These are phyloP conservation scores for Telopea speciosissima DNA, from an alignment of 177 flowering plant species.

Conservation along the genomic window DNA sequence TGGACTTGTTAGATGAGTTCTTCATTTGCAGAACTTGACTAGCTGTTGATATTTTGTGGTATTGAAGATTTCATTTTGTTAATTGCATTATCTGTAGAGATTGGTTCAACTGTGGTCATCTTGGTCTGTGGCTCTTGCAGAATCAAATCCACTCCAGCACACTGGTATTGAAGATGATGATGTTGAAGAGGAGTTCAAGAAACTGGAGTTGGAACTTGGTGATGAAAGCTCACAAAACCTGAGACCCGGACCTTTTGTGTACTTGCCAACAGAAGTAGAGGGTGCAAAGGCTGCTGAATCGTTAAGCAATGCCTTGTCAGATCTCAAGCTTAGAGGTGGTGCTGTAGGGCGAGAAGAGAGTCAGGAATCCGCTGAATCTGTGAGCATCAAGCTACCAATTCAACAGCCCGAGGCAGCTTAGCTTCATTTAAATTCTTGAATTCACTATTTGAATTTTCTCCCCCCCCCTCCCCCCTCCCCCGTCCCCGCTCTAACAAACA, in stretches of 20 bases:
- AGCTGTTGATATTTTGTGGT: not conserved
- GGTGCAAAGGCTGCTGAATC: constrained; percentile 19
- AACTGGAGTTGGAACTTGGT: constrained; percentile 53
- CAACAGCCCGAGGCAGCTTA: constrained; percentile 45
- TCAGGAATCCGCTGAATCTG: constrained; percentile 10
- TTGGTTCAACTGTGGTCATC: not conserved
- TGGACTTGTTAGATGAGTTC: not conserved
- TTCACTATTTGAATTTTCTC: not conserved
- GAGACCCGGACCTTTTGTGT: constrained; percentile 12
- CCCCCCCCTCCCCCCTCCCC: too few species aligned
- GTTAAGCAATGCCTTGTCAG: constrained; percentile 27
- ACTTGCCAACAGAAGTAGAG: constrained; percentile 13
- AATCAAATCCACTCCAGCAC: constrained; percentile 26
- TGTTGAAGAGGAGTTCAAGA: constrained; percentile 67
- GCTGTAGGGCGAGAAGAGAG: constrained; percentile 8
- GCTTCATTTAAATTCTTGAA: not conserved
- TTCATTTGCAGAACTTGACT: not conserved
- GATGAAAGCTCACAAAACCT: constrained; percentile 16
- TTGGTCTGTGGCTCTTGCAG: constrained; percentile 24
- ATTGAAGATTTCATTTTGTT: not conserved
- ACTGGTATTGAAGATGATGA: constrained; percentile 53
- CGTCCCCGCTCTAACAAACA: too few species aligned
- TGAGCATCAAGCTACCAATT: constrained; percentile 20
- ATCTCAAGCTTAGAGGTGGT: constrained; percentile 31
- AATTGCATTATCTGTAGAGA: not conserved